A percentile compares a stretch with the other conserved stretches of the same genome.
Evolutionary conservation across 2,329 filamentous ascomycete genomes (phyloP).

Genomic region (Sclerotinia sclerotiorum): DNA sequence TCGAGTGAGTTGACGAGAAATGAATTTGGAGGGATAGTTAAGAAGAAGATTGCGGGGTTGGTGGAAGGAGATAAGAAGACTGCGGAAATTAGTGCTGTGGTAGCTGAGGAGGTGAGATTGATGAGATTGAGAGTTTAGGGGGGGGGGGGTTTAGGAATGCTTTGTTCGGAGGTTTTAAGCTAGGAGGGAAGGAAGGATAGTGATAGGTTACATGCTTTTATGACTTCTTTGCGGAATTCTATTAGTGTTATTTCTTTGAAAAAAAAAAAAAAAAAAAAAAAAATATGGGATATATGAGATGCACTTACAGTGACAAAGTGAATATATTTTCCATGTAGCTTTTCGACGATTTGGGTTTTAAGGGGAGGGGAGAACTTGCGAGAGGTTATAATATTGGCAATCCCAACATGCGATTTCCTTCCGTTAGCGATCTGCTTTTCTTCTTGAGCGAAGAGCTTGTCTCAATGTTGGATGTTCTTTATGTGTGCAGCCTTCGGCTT

Average conservation of each 20-base stretch:
- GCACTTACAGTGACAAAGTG: background rate
- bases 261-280: background rate
- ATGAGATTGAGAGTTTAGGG: background rate
- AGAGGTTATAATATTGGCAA: too few species aligned
- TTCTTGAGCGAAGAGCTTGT: too few species aligned
- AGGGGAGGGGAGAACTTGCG: too few species aligned
- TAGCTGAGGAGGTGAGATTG: background rate
- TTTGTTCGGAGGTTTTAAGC: background rate
- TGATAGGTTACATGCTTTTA: background rate
- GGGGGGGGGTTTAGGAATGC: background rate
- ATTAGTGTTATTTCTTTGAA: background rate
- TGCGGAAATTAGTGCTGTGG: background rate
- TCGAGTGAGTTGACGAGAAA: background rate
- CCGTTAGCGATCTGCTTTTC: too few species aligned
- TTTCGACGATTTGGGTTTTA: too few species aligned
- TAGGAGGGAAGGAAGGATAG: background rate
- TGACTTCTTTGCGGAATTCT: background rate
- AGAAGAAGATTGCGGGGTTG: constrained; percentile 5
- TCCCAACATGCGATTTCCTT: too few species aligned
- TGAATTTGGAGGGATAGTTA: background rate
- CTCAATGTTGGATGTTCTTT: too few species aligned
- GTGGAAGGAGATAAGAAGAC: background rate
- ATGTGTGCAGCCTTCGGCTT: too few species aligned
- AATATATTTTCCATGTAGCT: constrained; percentile 1
- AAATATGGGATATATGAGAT: too few species aligned